These are phyloP conservation scores for Xylaria digitata DNA, from an alignment of 2,329 filamentous ascomycete species.

Conservation along the genomic window DNA sequence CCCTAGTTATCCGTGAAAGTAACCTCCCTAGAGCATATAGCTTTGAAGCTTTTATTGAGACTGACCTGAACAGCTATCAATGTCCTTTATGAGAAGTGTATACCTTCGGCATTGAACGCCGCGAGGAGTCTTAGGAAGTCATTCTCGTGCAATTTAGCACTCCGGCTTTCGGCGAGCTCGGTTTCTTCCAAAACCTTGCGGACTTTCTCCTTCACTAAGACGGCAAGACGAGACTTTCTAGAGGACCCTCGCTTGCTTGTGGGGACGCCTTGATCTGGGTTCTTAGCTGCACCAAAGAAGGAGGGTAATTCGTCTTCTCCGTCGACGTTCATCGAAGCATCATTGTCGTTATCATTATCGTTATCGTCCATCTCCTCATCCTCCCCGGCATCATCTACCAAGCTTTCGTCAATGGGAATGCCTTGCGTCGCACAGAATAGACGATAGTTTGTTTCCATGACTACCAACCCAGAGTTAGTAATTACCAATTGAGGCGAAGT, in stretches of 20 bases:
- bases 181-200: conserved; percentile 86
- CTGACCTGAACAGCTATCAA: neutral
- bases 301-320: conserved; percentile 77
- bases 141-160: conserved; percentile 89
- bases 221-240: conserved; percentile 81
- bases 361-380: conserved; percentile 55
- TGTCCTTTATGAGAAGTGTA: conserved; percentile 79
- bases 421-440: conserved; percentile 91
- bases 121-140: conserved; percentile 85
- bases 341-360: conserved; percentile 60
- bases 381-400: conserved; percentile 58
- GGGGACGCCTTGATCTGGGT: conserved; percentile 52
- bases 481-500: neutral
- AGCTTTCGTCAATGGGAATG: conserved; percentile 77
- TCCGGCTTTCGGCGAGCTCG: conserved; percentile 80
- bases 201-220: conserved; percentile 88
- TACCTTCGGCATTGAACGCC: conserved; percentile 90
- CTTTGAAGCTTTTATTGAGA: neutral
- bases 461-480: conserved; percentile 74
- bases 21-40: neutral
- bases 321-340: conserved; percentile 58
- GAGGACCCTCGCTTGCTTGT: conserved; percentile 72
- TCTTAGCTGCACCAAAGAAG: conserved; percentile 79
- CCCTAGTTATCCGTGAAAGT: neutral
- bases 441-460: conserved; percentile 89